Conservation (phyloP, 208 protist genomes). For the Wallacemonas sp. region DNA sequence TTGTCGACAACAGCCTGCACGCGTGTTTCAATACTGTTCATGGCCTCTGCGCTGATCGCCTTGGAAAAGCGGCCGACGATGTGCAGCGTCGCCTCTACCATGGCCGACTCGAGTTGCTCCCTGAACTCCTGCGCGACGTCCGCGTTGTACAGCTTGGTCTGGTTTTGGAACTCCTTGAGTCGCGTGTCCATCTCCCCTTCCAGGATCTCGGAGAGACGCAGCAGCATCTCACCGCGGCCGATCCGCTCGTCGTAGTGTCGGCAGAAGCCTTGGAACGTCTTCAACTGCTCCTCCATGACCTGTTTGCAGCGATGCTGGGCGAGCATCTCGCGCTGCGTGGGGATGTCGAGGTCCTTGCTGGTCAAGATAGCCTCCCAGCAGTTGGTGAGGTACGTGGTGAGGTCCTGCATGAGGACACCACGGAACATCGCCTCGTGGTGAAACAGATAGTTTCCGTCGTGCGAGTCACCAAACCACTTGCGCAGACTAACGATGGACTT, state of each 20-base stretch:
- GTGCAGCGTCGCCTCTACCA: constrained; percentile 48
- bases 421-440: constrained; percentile 69
- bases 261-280: constrained; percentile 51
- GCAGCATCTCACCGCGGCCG: constrained; percentile 57
- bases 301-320: constrained; percentile 94
- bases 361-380: constrained; percentile 93
- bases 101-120: constrained; percentile 52
- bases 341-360: constrained; percentile 97
- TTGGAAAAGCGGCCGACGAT: constrained; percentile 60
- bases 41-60: constrained; percentile 49
- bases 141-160: constrained; percentile 72
- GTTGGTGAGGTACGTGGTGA: constrained; percentile 78
- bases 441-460: constrained; percentile 68
- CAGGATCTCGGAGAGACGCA: constrained; percentile 52
- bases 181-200: constrained; percentile 54
- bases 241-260: constrained; percentile 55
- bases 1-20: constrained; percentile 57
- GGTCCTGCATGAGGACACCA: constrained; percentile 82
- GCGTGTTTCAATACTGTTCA: constrained; percentile 45
- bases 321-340: constrained; percentile 96
- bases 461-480: constrained; percentile 55
- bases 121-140: constrained; percentile 42
- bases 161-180: constrained; percentile 40
- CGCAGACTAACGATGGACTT: constrained; percentile 44
- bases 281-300: constrained; percentile 55